A percentile compares a stretch with the other conserved stretches of the same genome.
These are phyloP conservation scores for Chromosphaera perkinsii DNA, from an alignment of 208 protist species.

Conservation along the genomic window DNA sequence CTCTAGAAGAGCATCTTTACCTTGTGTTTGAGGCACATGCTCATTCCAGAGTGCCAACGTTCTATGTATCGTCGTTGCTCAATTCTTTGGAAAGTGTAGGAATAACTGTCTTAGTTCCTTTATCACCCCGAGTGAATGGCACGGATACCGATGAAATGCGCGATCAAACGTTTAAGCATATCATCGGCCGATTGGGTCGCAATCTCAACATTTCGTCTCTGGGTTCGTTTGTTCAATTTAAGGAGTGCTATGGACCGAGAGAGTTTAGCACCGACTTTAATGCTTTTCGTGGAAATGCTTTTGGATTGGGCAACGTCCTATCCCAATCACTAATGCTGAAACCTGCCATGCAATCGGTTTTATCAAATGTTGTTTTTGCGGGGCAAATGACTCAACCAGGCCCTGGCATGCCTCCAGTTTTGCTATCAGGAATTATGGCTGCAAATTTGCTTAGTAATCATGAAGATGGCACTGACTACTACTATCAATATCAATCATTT, in stretches of 20 bases:
- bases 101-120: background rate
- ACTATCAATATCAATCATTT: too few relatives aligned
- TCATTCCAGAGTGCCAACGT: background rate
- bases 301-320: background rate
- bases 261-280: conserved; percentile 1
- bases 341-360: background rate
- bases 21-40: background rate
- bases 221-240: background rate
- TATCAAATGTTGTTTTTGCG: background rate
- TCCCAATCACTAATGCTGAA: background rate
- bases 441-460: background rate
- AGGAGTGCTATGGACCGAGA: background rate
- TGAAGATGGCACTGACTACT: too few relatives aligned
- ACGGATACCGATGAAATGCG: background rate
- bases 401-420: background rate
- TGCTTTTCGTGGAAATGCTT: conserved; percentile 1
- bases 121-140: background rate
- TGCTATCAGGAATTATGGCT: background rate
- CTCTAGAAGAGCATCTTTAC: background rate
- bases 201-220: background rate
- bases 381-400: background rate
- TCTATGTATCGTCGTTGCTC: background rate
- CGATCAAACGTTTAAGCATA: background rate
- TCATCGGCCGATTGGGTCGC: background rate
- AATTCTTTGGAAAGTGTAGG: background rate